These are phyloP conservation scores for Hyaloscypha hepaticicola DNA, from an alignment of 495 filamentous ascomycete genomes.

Conservation along the genomic window DNA sequence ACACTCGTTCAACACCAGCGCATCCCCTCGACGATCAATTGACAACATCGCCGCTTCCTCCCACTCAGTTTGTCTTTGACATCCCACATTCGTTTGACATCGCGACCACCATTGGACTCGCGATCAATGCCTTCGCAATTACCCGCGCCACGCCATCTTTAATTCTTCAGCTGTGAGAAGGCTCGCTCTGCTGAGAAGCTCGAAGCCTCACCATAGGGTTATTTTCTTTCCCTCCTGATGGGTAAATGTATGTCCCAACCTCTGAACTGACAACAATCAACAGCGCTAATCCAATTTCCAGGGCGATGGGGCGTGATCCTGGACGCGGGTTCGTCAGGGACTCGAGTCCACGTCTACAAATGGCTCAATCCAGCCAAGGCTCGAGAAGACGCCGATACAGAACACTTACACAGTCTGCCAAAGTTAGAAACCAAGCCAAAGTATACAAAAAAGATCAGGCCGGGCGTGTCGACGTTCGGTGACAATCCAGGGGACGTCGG, in stretches of 20 bases:
- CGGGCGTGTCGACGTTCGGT: slow-evolving; percentile 89
- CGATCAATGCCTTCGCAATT: slow-evolving; percentile 26
- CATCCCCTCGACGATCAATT: neutral
- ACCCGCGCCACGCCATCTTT: slow-evolving; percentile 22
- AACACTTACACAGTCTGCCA: slow-evolving; percentile 70
- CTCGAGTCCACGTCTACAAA: slow-evolving; percentile 87
- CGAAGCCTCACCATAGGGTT: slow-evolving; percentile 6
- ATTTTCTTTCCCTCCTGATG: slow-evolving; percentile 20
- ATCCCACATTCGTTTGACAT: slow-evolving; percentile 23
- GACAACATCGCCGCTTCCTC: neutral
- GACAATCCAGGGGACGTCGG: slow-evolving; percentile 74
- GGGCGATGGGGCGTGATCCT: slow-evolving; percentile 59
- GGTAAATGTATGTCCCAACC: slow-evolving; percentile 32
- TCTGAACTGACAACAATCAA: neutral
- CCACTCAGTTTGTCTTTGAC: slow-evolving; percentile 8
- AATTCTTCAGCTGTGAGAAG: neutral
- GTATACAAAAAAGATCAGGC: slow-evolving; percentile 92
- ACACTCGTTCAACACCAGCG: neutral
- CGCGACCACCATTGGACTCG: neutral
- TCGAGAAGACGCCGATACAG: slow-evolving; percentile 54
- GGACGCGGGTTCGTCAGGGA: slow-evolving; percentile 72
- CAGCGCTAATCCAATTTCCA: slow-evolving; percentile 13
- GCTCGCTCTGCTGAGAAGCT: slow-evolving; percentile 7
- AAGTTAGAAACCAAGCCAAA: slow-evolving; percentile 76
- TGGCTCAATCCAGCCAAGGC: slow-evolving; percentile 79